A percentile compares a stretch with the other conserved stretches of the same genome.
Evolutionary conservation across 1,284 basidiomycete genomes (phyloP).

Genomic region (Amylostereum chailletii): DNA sequence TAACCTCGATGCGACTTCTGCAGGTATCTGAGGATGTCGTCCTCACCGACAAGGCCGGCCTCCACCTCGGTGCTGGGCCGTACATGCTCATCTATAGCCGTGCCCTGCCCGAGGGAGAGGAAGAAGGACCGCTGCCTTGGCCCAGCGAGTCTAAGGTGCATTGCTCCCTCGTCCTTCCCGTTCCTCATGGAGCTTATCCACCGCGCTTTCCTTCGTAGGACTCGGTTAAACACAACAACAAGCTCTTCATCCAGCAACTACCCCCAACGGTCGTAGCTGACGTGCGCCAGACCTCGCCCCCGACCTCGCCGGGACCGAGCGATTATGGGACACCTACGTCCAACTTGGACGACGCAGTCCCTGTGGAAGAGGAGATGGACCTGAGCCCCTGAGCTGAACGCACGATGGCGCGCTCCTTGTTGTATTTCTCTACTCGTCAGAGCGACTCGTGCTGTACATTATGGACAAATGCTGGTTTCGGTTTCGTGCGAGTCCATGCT

Average conservation of each 20-base stretch:
- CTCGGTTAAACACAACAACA: constrained; percentile 24
- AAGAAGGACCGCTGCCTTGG: constrained; percentile 24
- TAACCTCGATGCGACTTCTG: neutral
- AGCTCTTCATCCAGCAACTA: constrained; percentile 18
- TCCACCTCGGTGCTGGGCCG: constrained; percentile 67
- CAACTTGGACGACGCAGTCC: too few relatives aligned
- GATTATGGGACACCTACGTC: constrained; percentile 7
- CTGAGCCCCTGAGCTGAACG: too few relatives aligned
- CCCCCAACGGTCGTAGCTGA: constrained; percentile 15
- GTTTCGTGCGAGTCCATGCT: too few relatives aligned
- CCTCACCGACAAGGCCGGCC: constrained; percentile 53
- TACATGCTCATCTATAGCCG: constrained; percentile 67
- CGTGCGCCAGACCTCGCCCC: constrained; percentile 20
- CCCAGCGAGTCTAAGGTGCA: constrained; percentile 32
- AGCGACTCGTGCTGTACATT: too few relatives aligned
- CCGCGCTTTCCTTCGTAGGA: constrained; percentile 13
- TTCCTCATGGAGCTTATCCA: neutral
- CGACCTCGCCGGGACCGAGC: constrained; percentile 14
- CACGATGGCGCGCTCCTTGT: too few relatives aligned
- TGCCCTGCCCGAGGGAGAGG: constrained; percentile 28
- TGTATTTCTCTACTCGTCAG: too few relatives aligned
- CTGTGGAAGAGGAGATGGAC: too few relatives aligned
- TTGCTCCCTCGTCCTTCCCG: neutral
- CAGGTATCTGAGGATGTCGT: constrained; percentile 65
- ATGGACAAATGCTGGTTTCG: too few relatives aligned